These are phyloP conservation scores for Sugiyamaella novakii DNA, from an alignment of 1,139 yeast species.

Conservation along the genomic window DNA sequence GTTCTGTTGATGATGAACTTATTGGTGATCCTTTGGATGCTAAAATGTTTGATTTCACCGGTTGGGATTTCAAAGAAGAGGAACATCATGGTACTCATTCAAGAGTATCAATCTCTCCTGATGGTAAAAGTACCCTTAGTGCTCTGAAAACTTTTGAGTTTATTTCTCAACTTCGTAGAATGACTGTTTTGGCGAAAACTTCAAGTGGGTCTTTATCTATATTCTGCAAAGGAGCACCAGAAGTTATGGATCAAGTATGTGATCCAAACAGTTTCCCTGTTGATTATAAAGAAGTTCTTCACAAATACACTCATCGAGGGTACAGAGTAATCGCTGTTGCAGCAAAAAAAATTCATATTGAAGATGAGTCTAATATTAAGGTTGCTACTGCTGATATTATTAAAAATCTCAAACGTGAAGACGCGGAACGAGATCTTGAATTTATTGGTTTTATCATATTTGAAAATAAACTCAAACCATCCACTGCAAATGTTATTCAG, in stretches of 20 bases:
- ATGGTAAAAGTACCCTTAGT: conserved; percentile 49
- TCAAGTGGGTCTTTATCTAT: conserved; percentile 45
- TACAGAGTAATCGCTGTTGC: conserved; percentile 96
- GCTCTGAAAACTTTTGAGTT: conserved; percentile 80
- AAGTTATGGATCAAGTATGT: conserved; percentile 84
- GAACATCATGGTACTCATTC: conserved; percentile 49
- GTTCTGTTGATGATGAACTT: conserved; percentile 73
- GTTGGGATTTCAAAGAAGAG: conserved; percentile 74
- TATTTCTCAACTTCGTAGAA: conserved; percentile 78
- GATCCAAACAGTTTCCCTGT: conserved; percentile 66
- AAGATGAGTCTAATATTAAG: conserved; percentile 30
- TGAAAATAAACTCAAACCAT: conserved; percentile 80
- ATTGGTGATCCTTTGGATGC: conserved; percentile 92
- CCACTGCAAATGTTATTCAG: conserved; percentile 63
- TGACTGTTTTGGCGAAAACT: conserved; percentile 74
- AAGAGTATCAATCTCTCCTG: conserved; percentile 39
- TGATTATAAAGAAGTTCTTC: conserved; percentile 71
- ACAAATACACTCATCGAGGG: conserved; percentile 88
- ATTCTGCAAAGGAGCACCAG: conserved; percentile 96
- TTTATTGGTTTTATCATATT: conserved; percentile 89
- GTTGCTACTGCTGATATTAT: conserved; percentile 19
- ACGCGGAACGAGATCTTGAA: conserved; percentile 64
- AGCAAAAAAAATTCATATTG: conserved; percentile 55
- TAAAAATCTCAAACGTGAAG: conserved; percentile 51
- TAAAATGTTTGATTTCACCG: conserved; percentile 89